phyloP scores from a whole-genome alignment of 495 filamentous ascomycete species.

The Xanthoparmelia taractica region DNA sequence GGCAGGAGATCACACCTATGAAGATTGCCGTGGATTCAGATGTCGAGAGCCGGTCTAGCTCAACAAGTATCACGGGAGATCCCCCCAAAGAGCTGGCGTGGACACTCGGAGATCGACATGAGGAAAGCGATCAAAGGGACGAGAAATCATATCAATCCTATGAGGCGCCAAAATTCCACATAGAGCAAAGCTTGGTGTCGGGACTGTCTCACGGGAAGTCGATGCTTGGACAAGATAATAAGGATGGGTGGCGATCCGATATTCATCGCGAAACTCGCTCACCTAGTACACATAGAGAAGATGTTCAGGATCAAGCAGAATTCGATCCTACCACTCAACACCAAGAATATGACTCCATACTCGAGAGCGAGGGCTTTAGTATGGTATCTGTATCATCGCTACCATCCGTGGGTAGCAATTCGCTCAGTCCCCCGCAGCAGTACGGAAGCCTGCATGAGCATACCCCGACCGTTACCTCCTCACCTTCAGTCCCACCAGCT shows the following conservation, averaged over 20 bases:
- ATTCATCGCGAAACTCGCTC: conserved; percentile 30
- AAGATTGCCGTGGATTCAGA: conserved; percentile 25
- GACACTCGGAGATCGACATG: not conserved
- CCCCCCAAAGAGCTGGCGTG: not conserved
- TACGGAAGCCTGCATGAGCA: not conserved
- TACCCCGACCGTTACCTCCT: conserved; percentile 9
- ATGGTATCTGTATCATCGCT: conserved; percentile 52
- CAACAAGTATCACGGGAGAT: not conserved
- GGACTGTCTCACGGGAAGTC: conserved; percentile 12
- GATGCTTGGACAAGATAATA: conserved; percentile 27
- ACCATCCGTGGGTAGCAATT: conserved; percentile 38
- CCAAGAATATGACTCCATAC: conserved; percentile 47
- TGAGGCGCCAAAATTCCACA: not conserved
- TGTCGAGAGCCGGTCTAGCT: conserved; percentile 20
- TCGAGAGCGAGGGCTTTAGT: conserved; percentile 54
- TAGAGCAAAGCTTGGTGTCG: not conserved
- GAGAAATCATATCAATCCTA: not conserved
- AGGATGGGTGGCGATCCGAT: conserved; percentile 16
- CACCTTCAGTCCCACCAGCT: conserved; percentile 5
- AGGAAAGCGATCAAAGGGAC: not conserved
- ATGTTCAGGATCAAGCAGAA: conserved; percentile 24
- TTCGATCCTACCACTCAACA: conserved; percentile 39
- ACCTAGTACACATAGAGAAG: conserved; percentile 29
- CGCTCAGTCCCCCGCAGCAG: not conserved
- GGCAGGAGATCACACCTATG: conserved; percentile 24